phyloP scores from a whole-genome alignment of 306 rosid species.

The Ammopiptanthus mongolicus region DNA sequence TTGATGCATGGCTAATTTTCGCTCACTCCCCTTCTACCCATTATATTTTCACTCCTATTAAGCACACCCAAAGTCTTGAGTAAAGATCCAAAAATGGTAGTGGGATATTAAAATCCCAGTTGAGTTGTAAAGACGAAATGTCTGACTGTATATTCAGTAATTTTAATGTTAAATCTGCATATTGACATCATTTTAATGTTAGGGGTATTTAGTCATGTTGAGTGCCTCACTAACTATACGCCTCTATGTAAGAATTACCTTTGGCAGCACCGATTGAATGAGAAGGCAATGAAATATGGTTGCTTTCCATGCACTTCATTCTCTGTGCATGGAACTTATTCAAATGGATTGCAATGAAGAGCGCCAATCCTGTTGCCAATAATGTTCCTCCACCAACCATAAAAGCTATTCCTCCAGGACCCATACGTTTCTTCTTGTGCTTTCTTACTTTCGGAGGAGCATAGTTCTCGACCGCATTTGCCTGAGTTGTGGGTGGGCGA shows the following conservation, averaged over 20 bases:
- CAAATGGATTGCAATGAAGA: conserved; percentile 44
- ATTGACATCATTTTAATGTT: background rate
- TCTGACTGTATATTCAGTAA: background rate
- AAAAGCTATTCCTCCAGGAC: conserved; percentile 73
- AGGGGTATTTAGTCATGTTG: background rate
- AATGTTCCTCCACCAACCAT: conserved; percentile 67
- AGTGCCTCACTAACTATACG: too few species aligned
- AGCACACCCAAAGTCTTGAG: too few species aligned
- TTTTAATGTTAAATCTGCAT: background rate
- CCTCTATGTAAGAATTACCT: conserved; percentile 31
- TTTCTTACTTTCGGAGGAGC: conserved; percentile 30
- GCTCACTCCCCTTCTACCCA: background rate
- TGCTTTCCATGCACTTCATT: conserved; percentile 31
- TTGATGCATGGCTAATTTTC: background rate
- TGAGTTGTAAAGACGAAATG: too few species aligned
- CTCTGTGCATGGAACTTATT: conserved; percentile 33
- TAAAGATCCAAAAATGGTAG: too few species aligned
- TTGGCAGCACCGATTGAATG: conserved; percentile 36
- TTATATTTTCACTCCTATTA: background rate
- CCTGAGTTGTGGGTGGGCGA: conserved; percentile 62
- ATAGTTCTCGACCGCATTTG: conserved; percentile 69
- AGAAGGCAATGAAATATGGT: conserved; percentile 31
- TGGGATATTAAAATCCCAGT: background rate
- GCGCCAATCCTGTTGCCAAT: conserved; percentile 53
- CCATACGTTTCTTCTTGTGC: conserved; percentile 50